Base-by-base conservation (phyloP, 2,329 filamentous ascomycete genomes). In the Fusarium equiseti region DNA sequence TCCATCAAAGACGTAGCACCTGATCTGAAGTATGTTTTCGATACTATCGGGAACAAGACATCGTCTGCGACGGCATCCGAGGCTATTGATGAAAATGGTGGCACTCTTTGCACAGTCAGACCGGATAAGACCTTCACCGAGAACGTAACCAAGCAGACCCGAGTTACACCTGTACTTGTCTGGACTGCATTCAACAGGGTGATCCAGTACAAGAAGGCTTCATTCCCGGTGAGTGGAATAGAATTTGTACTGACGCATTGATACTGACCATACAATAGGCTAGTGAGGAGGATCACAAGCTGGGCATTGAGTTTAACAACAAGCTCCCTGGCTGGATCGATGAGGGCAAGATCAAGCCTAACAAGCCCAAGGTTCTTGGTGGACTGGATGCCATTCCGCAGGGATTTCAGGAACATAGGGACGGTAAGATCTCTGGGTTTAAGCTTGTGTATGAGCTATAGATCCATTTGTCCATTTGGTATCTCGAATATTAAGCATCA, bases 181-280 rank as follows among this genome's bases (percentile, higher is more conserved):
- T 83, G 79, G 79, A 83, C 79, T 4, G 78, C 77, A 2, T 84
- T 84, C 46, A 58, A 81, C 31, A 81, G 82, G 56, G 78, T 82
- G 7, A 78, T 81, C 50, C 51, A 70, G 4, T 83, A 82, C 63
- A 75, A 77, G 3, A 61, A 73, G 0, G 79, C 81, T 32, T 67
- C 73, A 38, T 84, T 77, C 77, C 77, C 79, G 8, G 82, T 83
- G 60, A 71, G 78, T 78, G 7, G 20, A 8, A 18, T 58, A 18
- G 11, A 20, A 12, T n/a, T 29, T n/a, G 4, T 7, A 40, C 6
- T 13, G 27, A 20, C 16, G 29, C 31, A 18, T 29, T 7, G 7
- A 49, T 11, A 20, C 67, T 74, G 22, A 70, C 29, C 9, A 3
- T 8, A 8, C 7, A 7, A 6, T 50, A 82, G 80, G 72, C 78